Percentiles rank a stretch among this genome's conserved stretches.
These are phyloP conservation scores for Cruciata laevipes DNA, from an alignment of 257 asterid species.

Conservation along the genomic window DNA sequence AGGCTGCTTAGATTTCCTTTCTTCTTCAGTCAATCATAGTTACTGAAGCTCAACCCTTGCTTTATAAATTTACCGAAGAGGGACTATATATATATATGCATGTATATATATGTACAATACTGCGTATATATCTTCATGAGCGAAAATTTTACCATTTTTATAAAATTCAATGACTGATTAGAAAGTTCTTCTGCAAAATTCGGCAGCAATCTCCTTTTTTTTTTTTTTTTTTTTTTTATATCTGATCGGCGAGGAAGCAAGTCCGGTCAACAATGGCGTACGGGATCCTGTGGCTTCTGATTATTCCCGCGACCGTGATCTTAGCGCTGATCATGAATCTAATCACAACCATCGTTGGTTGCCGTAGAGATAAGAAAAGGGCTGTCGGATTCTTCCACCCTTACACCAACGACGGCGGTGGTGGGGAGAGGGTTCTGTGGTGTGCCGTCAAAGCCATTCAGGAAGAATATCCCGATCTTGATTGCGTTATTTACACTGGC, in stretches of 20 bases:
- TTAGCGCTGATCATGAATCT: conserved; percentile 13
- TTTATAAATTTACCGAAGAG: no score
- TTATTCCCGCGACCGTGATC: conserved; percentile 5
- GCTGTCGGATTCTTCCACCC: conserved; percentile 83
- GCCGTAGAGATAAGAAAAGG: conserved; percentile 40
- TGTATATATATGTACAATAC: no score
- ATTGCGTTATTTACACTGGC: conserved; percentile 75
- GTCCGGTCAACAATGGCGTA: conserved; percentile 14
- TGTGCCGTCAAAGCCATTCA: conserved; percentile 93
- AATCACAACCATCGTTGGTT: conserved; percentile 12
- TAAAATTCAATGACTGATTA: neutral
- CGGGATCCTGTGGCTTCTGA: neutral
- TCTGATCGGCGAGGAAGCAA: neutral
- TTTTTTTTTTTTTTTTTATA: no score
- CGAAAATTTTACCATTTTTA: neutral
- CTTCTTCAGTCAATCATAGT: no score
- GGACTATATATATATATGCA: no score
- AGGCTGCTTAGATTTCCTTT: no score
- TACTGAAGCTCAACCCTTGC: no score
- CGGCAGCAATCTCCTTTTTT: neutral
- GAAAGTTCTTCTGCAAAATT: neutral
- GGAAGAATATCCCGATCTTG: conserved; percentile 66
- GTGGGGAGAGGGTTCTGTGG: conserved; percentile 98
- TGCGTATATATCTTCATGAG: no score
- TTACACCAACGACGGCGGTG: conserved; percentile 93